These are phyloP conservation scores for Epichloe scottii DNA, from an alignment of 2,329 filamentous ascomycete species.

Conservation along the genomic window DNA sequence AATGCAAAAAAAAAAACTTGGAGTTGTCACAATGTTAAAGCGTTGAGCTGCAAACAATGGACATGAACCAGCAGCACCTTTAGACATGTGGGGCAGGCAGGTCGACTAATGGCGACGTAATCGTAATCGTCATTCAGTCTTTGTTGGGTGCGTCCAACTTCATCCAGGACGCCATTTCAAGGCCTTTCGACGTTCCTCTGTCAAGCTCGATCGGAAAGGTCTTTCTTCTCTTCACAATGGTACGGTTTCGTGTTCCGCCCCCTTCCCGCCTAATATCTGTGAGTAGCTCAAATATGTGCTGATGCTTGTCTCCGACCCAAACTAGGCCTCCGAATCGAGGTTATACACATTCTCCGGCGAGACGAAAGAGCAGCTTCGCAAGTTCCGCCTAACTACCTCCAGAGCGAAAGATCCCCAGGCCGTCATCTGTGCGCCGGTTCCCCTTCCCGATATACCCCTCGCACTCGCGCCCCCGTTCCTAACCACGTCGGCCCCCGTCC, in stretches of 20 bases:
- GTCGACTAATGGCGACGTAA: no score
- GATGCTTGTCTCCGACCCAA: neutral
- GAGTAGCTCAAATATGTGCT: neutral
- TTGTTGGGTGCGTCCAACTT: no score
- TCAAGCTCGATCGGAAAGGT: no score
- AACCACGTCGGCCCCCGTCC: slow-evolving; percentile 12
- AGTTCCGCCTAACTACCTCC: slow-evolving; percentile 87
- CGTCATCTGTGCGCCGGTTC: slow-evolving; percentile 61
- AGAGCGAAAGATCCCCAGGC: slow-evolving; percentile 78
- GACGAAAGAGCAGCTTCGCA: slow-evolving; percentile 80
- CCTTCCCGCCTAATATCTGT: neutral
- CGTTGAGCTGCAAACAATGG: no score
- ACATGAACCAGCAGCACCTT: no score
- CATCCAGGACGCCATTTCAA: no score
- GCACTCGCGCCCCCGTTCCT: neutral
- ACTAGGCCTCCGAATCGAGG: slow-evolving; percentile 59
- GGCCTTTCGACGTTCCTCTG: no score
- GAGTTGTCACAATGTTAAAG: no score
- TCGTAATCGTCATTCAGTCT: no score
- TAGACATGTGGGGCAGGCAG: no score
- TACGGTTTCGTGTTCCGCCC: neutral
- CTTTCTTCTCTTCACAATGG: neutral
- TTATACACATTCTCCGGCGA: slow-evolving; percentile 88
- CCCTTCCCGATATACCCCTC: neutral
- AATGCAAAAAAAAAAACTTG: no score